These are phyloP conservation scores for Rugonectria rugulosa DNA, from an alignment of 2,329 filamentous ascomycete species.

Conservation along the genomic window DNA sequence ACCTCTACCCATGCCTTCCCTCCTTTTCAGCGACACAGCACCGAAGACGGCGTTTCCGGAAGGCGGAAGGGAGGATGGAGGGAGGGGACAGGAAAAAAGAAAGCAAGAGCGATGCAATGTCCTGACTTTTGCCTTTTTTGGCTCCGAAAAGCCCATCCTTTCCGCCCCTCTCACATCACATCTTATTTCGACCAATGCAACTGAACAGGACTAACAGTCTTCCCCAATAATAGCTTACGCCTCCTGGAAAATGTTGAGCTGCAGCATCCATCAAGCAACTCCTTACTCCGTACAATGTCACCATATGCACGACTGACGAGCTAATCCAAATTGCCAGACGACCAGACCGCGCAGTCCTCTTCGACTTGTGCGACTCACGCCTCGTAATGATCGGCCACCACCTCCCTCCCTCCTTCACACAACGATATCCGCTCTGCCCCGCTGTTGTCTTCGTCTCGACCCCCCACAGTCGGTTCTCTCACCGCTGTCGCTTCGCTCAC, in stretches of 20 bases:
- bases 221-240: not conserved
- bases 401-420: slow-evolving; percentile 6
- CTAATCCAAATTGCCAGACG: slow-evolving; percentile 1
- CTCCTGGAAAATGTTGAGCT: slow-evolving; percentile 9
- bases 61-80: not conserved
- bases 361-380: slow-evolving; percentile 28
- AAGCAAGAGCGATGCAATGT: not conserved
- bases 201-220: not conserved
- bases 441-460: slow-evolving; percentile 5
- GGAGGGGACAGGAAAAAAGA: not conserved
- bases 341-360: slow-evolving; percentile 10
- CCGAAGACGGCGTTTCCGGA: slow-evolving; percentile 8
- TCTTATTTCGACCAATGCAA: not conserved
- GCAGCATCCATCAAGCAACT: not conserved
- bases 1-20: slow-evolving; percentile 5
- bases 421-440: slow-evolving; percentile 19
- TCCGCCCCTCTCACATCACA: slow-evolving; percentile 2
- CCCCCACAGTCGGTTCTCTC: slow-evolving; percentile 16
- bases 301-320: not conserved
- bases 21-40: not conserved
- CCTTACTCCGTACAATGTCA: not conserved
- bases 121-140: not conserved
- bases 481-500: slow-evolving; percentile 31
- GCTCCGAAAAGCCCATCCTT: not conserved
- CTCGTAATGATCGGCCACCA: slow-evolving; percentile 25